phyloP scores from a whole-genome alignment of 345 rosid species.

The Hibiscus tridactylites region DNA sequence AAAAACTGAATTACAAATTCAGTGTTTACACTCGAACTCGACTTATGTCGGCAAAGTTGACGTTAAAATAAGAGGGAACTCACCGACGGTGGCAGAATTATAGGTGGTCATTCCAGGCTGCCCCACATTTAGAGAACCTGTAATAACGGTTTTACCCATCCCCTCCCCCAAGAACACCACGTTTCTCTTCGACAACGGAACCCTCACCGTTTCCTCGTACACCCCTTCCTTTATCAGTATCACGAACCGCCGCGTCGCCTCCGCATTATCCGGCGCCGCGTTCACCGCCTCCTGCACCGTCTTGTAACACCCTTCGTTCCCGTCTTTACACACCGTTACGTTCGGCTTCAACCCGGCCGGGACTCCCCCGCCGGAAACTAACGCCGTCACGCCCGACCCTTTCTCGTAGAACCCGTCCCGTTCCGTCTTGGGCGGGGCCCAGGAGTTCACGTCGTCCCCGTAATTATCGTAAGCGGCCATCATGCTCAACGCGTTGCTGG shows the following conservation, averaged over 20 bases:
- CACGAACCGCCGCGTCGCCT: slow-evolving; percentile 30
- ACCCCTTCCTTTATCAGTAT: slow-evolving; percentile 57
- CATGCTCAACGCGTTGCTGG: slow-evolving; percentile 77
- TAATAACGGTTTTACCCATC: slow-evolving; percentile 74
- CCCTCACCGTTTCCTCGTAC: slow-evolving; percentile 64
- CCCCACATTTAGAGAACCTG: slow-evolving; percentile 50
- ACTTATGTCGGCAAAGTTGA: not conserved
- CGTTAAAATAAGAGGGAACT: not conserved
- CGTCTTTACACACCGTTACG: slow-evolving; percentile 64
- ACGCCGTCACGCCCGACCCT: slow-evolving; percentile 17
- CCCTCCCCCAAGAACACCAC: slow-evolving; percentile 82
- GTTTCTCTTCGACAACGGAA: slow-evolving; percentile 72
- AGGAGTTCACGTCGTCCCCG: slow-evolving; percentile 36
- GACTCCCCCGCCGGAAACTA: slow-evolving; percentile 24
- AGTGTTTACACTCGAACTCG: no score
- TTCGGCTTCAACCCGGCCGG: slow-evolving; percentile 40
- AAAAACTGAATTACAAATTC: no score
- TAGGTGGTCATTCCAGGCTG: slow-evolving; percentile 59
- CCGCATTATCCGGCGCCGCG: slow-evolving; percentile 53
- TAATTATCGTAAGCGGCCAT: slow-evolving; percentile 45
- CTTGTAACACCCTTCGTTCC: slow-evolving; percentile 30
- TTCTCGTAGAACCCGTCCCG: slow-evolving; percentile 62
- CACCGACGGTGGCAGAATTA: slow-evolving; percentile 78
- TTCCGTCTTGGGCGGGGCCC: slow-evolving; percentile 71
- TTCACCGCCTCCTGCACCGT: slow-evolving; percentile 79